These are phyloP conservation scores for Bipolaris bicolor DNA, from an alignment of 2,329 filamentous ascomycete genomes.

Conservation along the genomic window DNA sequence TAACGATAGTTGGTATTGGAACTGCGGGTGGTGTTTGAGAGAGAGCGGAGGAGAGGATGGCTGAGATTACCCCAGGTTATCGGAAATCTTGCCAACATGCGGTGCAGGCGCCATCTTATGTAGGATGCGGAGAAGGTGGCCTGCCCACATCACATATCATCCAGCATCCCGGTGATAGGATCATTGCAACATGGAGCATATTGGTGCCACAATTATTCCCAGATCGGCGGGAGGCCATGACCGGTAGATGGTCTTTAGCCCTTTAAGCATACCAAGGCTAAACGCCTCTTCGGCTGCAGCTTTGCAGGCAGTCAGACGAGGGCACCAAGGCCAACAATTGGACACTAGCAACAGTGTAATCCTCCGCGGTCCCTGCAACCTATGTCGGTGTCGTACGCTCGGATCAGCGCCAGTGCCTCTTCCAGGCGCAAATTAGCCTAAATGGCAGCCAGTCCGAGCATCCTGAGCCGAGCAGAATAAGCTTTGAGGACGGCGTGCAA, in stretches of 20 bases:
- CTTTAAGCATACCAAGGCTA: constrained; percentile 19
- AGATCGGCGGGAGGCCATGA: constrained; percentile 9
- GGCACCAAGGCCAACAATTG: constrained; percentile 3
- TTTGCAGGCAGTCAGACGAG: constrained; percentile 4
- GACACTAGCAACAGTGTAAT: constrained; percentile 1
- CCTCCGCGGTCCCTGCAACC: constrained; percentile 8
- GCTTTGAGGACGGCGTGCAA: constrained; percentile 2
- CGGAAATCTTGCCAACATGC: constrained; percentile 11
- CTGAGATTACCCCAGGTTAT: not conserved
- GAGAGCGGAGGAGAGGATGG: not conserved
- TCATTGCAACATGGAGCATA: constrained; percentile 14
- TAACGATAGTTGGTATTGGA: constrained; percentile 14
- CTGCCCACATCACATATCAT: constrained; percentile 19
- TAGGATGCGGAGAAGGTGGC: constrained; percentile 9
- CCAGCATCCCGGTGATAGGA: constrained; percentile 24
- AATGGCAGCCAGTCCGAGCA: constrained; percentile 9
- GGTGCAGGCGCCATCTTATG: constrained; percentile 10
- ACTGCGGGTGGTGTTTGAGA: not conserved
- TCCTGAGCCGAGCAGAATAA: constrained; percentile 2
- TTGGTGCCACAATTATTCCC: constrained; percentile 11
- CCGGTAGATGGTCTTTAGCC: constrained; percentile 11
- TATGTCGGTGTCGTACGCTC: constrained; percentile 6
- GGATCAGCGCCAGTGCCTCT: constrained; percentile 12
- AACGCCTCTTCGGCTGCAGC: constrained; percentile 11
- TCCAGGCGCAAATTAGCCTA: constrained; percentile 20